These are phyloP conservation scores for Leucosporidium creatinivorum DNA, from an alignment of 768 basidiomycete species.

Conservation along the genomic window DNA sequence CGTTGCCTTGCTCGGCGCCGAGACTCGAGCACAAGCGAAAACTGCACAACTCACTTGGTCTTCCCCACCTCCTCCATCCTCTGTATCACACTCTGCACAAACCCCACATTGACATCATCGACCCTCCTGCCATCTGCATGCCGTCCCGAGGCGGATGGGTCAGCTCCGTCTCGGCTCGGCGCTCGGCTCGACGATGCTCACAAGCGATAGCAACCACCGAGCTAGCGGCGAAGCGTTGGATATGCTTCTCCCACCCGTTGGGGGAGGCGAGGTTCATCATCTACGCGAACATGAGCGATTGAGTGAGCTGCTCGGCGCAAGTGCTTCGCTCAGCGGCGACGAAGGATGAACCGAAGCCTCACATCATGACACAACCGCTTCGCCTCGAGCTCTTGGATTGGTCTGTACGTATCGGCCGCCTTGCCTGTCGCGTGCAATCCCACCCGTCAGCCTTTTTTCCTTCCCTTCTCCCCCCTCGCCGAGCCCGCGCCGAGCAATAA, in stretches of 20 bases:
- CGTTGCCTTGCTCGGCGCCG: no score
- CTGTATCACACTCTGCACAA: conserved; percentile 9
- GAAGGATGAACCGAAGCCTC: no score
- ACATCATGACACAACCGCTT: conserved; percentile 13
- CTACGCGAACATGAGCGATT: no score
- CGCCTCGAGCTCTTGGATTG: conserved; percentile 20
- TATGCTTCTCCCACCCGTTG: conserved; percentile 16
- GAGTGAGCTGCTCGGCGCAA: no score
- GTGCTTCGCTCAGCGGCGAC: no score
- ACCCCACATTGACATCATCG: conserved; percentile 10
- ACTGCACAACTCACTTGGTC: neutral
- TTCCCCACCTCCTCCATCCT: conserved; percentile 9
- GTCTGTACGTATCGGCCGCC: conserved; percentile 11
- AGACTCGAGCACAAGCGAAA: no score
- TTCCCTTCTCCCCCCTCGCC: no score
- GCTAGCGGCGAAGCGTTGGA: neutral
- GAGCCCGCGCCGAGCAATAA: no score
- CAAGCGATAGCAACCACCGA: conserved; percentile 4
- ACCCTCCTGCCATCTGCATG: conserved; percentile 9
- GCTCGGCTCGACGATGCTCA: neutral
- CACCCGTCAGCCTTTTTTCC: no score
- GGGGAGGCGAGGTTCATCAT: neutral
- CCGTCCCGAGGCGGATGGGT: no score
- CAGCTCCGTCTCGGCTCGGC: neutral
- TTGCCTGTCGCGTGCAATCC: conserved; percentile 6